Conservation (phyloP, 768 basidiomycete genomes). For the Chalciporus sphaerocephalus region DNA sequence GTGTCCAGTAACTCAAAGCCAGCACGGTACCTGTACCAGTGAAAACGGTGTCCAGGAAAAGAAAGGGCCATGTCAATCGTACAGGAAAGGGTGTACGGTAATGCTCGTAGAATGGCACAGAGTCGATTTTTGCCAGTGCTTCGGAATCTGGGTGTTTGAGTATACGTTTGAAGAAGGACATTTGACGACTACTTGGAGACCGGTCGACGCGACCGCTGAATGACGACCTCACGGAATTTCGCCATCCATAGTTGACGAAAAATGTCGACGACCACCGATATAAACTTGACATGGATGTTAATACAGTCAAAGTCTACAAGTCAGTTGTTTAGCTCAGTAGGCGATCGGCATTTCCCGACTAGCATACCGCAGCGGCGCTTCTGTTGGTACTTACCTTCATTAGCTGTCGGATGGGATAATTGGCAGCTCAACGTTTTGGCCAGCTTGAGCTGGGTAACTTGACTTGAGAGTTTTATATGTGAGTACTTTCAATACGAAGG, state of each 20-base stretch:
- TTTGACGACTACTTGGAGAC: constrained; percentile 3
- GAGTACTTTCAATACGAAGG: too few species aligned
- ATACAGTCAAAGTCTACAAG: too few species aligned
- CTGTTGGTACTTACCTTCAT: too few species aligned
- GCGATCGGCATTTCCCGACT: too few species aligned
- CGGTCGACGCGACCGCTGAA: background rate
- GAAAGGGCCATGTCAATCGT: constrained; percentile 26
- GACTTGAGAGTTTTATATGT: too few species aligned
- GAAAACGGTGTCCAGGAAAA: constrained; percentile 28
- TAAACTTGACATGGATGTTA: constrained; percentile 7
- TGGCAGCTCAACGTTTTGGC: too few species aligned
- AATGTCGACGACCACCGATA: constrained; percentile 10
- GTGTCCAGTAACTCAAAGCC: constrained; percentile 28
- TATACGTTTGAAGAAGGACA: constrained; percentile 9
- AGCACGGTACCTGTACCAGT: constrained; percentile 27
- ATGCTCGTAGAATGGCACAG: constrained; percentile 27
- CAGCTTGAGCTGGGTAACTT: too few species aligned
- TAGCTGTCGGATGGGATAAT: too few species aligned
- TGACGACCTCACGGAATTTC: background rate
- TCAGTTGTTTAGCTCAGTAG: too few species aligned
- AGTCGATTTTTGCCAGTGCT: constrained; percentile 14
- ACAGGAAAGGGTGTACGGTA: constrained; percentile 15
- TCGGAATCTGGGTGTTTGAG: constrained; percentile 17
- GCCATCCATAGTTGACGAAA: background rate
- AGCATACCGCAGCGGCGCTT: too few species aligned